phyloP scores from a whole-genome alignment of 1,284 basidiomycete genomes.

The Fomes fomentarius region DNA sequence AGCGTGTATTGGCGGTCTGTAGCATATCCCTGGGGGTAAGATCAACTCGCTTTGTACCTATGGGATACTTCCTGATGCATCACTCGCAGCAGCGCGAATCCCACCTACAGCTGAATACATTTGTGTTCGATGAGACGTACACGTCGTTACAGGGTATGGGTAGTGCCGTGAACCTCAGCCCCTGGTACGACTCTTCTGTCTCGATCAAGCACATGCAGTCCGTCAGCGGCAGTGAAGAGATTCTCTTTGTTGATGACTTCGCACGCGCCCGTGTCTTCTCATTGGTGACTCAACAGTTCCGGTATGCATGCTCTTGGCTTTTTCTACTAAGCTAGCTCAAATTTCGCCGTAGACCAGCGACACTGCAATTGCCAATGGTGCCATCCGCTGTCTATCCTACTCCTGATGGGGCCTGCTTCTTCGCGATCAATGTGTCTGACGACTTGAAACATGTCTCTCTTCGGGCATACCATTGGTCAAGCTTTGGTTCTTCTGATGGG shows the following conservation, averaged over 20 bases:
- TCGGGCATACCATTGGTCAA: constrained; percentile 55
- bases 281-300: constrained; percentile 50
- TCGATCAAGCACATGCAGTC: constrained; percentile 42
- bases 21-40: constrained; percentile 33
- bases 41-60: not conserved
- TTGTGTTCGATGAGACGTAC: constrained; percentile 49
- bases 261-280: constrained; percentile 51
- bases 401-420: constrained; percentile 57
- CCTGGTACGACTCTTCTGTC: constrained; percentile 44
- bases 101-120: constrained; percentile 46
- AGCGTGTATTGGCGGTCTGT: constrained; percentile 48
- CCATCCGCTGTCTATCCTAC: constrained; percentile 45
- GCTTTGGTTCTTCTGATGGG: constrained; percentile 54
- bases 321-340: not conserved
- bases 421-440: constrained; percentile 32
- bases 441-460: constrained; percentile 28
- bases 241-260: constrained; percentile 48
- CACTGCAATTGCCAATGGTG: constrained; percentile 39
- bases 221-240: constrained; percentile 49
- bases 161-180: constrained; percentile 40
- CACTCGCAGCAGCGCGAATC: not conserved
- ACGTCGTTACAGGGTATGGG: constrained; percentile 40
- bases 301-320: constrained; percentile 36
- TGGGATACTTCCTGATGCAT: not conserved
- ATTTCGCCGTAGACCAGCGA: constrained; percentile 44